A percentile compares a stretch with the other conserved stretches of the same genome.
Evolutionary conservation across 495 filamentous ascomycete species (phyloP).

Genomic region (Daldinia grandis): DNA sequence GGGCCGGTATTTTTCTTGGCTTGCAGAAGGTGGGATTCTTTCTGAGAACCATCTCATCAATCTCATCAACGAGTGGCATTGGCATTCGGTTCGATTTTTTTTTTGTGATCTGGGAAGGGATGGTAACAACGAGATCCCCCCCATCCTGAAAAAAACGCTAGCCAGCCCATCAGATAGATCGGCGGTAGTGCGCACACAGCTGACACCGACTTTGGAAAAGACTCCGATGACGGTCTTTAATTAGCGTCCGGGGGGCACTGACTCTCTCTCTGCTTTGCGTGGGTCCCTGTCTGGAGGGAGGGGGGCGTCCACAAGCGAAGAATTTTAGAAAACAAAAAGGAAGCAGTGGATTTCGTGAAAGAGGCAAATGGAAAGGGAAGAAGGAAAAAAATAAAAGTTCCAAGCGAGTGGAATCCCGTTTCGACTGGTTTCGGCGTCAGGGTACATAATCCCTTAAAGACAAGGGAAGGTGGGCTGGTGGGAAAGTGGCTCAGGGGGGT

Average conservation of each 20-base stretch:
- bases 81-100: conserved; percentile 16
- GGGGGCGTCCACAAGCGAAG: conserved; percentile 11
- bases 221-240: conserved; percentile 45
- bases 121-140: conserved; percentile 36
- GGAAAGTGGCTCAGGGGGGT: conserved; percentile 22
- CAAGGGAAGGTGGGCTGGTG: conserved; percentile 15
- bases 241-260: conserved; percentile 34
- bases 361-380: conserved; percentile 14
- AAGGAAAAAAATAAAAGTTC: not conserved
- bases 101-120: conserved; percentile 35
- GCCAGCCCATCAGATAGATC: conserved; percentile 36
- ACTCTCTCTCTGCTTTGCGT: conserved; percentile 14
- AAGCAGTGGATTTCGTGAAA: conserved; percentile 40
- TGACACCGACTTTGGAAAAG: conserved; percentile 40
- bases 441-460: conserved; percentile 35
- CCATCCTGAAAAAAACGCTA: conserved; percentile 22
- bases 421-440: conserved; percentile 38
- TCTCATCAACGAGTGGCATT: conserved; percentile 7
- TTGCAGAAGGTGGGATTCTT: conserved; percentile 36
- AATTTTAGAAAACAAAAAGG: conserved; percentile 31
- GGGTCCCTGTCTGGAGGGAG: conserved; percentile 9
- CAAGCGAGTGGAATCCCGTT: conserved; percentile 22
- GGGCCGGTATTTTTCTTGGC: conserved; percentile 27
- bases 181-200: conserved; percentile 27
- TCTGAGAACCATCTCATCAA: conserved; percentile 29